Evolutionary conservation across 2,329 filamentous ascomycete genomes (phyloP).

Genomic region (Ceratocystis cubensis): DNA sequence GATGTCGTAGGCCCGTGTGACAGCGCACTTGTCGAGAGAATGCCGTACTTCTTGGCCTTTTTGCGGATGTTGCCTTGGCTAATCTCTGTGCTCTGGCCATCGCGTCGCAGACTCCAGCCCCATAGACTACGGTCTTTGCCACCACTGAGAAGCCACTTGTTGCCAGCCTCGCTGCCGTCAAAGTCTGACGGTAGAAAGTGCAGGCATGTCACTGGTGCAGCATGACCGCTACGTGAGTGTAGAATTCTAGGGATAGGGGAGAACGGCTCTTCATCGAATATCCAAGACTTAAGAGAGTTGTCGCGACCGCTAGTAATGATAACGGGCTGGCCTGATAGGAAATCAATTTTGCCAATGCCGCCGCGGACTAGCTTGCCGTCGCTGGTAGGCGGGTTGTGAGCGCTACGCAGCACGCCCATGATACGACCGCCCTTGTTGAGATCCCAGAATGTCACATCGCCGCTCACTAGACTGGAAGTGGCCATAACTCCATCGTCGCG

Average conservation of each 20-base stretch:
- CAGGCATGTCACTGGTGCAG: conserved; percentile 69
- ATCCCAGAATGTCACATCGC: conserved; percentile 94
- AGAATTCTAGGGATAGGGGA: conserved; percentile 74
- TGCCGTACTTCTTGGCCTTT: conserved; percentile 78
- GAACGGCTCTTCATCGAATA: conserved; percentile 86
- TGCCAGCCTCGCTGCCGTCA: conserved; percentile 74
- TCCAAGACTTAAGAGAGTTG: conserved; percentile 91
- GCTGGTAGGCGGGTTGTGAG: conserved; percentile 62
- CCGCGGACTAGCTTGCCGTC: conserved; percentile 48
- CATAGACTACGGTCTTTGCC: conserved; percentile 84
- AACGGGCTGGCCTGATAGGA: conserved; percentile 77
- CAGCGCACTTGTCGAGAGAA: conserved; percentile 46
- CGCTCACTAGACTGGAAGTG: conserved; percentile 63
- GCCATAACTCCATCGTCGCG: conserved; percentile 85
- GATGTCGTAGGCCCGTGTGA: conserved; percentile 49
- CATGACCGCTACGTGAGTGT: conserved; percentile 78
- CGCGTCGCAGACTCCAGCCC: conserved; percentile 89
- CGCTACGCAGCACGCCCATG: conserved; percentile 73
- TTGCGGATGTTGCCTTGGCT: conserved; percentile 82
- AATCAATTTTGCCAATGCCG: conserved; percentile 78
- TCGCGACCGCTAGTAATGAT: conserved; percentile 83
- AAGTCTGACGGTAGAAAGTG: conserved; percentile 79
- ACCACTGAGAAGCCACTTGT: conserved; percentile 89
- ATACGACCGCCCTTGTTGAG: conserved; percentile 78
- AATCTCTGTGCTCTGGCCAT: conserved; percentile 85